Base-by-base conservation (phyloP, 352 stramenopile species). In the Globisporangium emineosum region DNA sequence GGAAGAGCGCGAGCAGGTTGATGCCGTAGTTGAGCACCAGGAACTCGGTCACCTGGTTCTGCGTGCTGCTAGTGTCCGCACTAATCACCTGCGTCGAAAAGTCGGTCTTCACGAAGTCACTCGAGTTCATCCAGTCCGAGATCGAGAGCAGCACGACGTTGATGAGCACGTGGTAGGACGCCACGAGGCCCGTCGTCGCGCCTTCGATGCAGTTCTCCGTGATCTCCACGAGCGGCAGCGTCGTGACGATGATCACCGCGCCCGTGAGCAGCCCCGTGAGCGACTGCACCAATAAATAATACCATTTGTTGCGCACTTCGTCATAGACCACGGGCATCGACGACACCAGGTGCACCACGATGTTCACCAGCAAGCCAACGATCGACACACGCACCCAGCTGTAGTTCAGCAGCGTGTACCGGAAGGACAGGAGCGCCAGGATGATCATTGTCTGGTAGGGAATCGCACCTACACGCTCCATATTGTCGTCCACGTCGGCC, bases 181-280 rank as follows among this genome's bases (percentile, higher is more conserved):
- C 67, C 10, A 91, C 73, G 10, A 93, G 66, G 0, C 84, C 84
- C 0, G 74, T 87, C 12, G 79, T 90, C 10, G 84, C 79, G 5
- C 81, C 84, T 72, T 93, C 84, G 21, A 90, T 73, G 32, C 84
- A 86, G 10, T 75, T 87, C 66, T 90, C 81, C 2, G 84, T 84
- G 57, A 93, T 88, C 62, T 93, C 81, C 35, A 91, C 81, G 12
- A 93, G 62, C 7, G 84, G 80, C 35, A 93, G 64, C 49, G 72
- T 81, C 10, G 79, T 82, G 5, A 91, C 79, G 29, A 90, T 54
- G 29, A 82, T 57, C 21, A 79, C 64, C 21, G 77, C 56, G 17
- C 72, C 77, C 0, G 68, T 45, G 9, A 79, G 69, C 17, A 91
- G 59, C 0, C 84, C 84, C 23, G 54, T 35, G 15, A 93, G 47